A percentile compares a stretch with the other conserved stretches of the same genome.
Evolutionary conservation across 2,329 filamentous ascomycete species (phyloP).

Genomic region (Aotearoamyces nothofagi): DNA sequence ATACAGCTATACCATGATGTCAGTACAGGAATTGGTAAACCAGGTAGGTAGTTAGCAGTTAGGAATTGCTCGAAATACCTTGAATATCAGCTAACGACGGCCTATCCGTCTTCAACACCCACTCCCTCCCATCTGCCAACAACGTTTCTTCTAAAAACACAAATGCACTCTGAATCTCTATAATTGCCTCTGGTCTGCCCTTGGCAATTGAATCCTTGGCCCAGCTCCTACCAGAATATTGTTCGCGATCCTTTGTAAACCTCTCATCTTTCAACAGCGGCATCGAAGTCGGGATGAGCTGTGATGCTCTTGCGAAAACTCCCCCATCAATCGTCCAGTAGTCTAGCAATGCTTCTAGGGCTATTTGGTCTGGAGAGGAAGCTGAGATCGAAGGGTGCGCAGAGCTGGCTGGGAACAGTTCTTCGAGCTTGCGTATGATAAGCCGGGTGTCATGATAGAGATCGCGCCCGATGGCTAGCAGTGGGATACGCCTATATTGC

Average conservation of each 20-base stretch:
- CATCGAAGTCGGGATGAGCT: slow-evolving; percentile 39
- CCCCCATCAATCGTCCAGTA: slow-evolving; percentile 38
- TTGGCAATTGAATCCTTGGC: slow-evolving; percentile 21
- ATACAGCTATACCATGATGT: slow-evolving; percentile 30
- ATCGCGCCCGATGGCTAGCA: slow-evolving; percentile 49
- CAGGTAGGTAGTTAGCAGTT: too few species aligned
- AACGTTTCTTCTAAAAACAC: slow-evolving; percentile 44
- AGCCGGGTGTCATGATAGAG: slow-evolving; percentile 57
- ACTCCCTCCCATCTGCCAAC: slow-evolving; percentile 49
- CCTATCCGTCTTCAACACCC: slow-evolving; percentile 37
- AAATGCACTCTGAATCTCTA: slow-evolving; percentile 36
- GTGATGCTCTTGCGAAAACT: slow-evolving; percentile 35
- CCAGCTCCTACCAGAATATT: slow-evolving; percentile 28
- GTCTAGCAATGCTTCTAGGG: slow-evolving; percentile 39
- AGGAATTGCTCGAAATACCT: slow-evolving; percentile 25
- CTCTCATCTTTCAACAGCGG: slow-evolving; percentile 37
- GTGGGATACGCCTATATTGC: slow-evolving; percentile 52
- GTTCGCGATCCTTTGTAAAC: slow-evolving; percentile 42
- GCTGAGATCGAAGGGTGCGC: slow-evolving; percentile 16
- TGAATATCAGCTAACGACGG: slow-evolving; percentile 54
- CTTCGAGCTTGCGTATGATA: slow-evolving; percentile 49
- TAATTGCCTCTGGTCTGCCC: slow-evolving; percentile 38
- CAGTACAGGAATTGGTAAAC: background rate
- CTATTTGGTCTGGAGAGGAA: slow-evolving; percentile 26
- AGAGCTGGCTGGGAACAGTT: slow-evolving; percentile 30